phyloP scores from a whole-genome alignment of 2,329 filamentous ascomycete species.

The Fusarium odoratissimum region DNA sequence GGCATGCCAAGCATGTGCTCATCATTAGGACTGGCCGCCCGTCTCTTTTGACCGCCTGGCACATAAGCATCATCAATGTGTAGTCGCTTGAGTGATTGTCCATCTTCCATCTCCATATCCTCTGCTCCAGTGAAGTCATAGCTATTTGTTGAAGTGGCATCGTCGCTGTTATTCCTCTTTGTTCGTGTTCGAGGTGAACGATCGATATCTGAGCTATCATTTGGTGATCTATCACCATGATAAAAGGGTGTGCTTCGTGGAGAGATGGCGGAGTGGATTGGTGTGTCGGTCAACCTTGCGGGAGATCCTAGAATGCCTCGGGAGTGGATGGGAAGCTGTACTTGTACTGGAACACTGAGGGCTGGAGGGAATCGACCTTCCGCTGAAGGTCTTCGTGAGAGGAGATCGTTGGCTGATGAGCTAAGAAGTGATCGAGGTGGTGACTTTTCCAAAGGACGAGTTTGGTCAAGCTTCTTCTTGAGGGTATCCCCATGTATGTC shows the following conservation, averaged over 20 bases:
- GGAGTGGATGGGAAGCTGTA: slow-evolving; percentile 50
- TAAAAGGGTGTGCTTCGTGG: slow-evolving; percentile 58
- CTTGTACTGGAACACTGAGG: slow-evolving; percentile 54
- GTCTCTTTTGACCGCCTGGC: slow-evolving; percentile 62
- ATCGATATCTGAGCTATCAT: slow-evolving; percentile 59
- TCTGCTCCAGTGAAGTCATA: slow-evolving; percentile 55
- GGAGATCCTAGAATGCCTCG: slow-evolving; percentile 58
- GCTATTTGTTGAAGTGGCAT: slow-evolving; percentile 59
- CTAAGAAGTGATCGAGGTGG: slow-evolving; percentile 59
- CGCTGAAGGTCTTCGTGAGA: slow-evolving; percentile 51
- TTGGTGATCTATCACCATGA: slow-evolving; percentile 56
- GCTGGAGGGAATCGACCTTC: slow-evolving; percentile 56
- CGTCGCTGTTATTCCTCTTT: slow-evolving; percentile 65
- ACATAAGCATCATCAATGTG: slow-evolving; percentile 61
- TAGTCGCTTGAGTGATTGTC: slow-evolving; percentile 61
- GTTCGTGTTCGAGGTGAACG: slow-evolving; percentile 59
- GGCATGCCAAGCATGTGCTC: slow-evolving; percentile 56
- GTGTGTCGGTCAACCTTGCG: slow-evolving; percentile 57
- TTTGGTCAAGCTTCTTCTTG: slow-evolving; percentile 66
- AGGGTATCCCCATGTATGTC: slow-evolving; percentile 62
- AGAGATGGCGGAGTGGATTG: slow-evolving; percentile 61
- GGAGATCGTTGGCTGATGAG: slow-evolving; percentile 54
- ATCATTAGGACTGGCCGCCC: slow-evolving; percentile 66
- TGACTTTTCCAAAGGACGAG: slow-evolving; percentile 59
- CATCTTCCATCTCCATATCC: slow-evolving; percentile 65